These are phyloP conservation scores for Phytopythium chamaehyphon DNA, from an alignment of 352 stramenopile species.

Conservation along the genomic window DNA sequence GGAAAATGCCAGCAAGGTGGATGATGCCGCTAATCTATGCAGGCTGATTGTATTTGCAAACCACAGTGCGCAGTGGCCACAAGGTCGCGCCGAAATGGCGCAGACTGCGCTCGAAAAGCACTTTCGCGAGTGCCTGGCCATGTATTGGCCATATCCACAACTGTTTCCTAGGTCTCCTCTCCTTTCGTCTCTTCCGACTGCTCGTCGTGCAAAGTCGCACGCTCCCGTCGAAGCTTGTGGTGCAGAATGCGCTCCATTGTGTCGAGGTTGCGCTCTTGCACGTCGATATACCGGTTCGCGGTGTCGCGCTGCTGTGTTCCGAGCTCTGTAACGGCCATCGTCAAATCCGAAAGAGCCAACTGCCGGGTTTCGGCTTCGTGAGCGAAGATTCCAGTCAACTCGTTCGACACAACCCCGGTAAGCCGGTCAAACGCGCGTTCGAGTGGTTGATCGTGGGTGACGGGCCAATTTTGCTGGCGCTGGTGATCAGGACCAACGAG, in stretches of 20 bases:
- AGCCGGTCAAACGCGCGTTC: constrained; percentile 61
- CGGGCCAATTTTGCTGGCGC: constrained; percentile 34
- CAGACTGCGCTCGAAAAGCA: constrained; percentile 8
- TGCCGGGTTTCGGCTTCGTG: constrained; percentile 23
- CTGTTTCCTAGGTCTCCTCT: constrained; percentile 2
- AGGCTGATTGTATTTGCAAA: not conserved
- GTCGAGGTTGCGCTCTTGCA: constrained; percentile 68
- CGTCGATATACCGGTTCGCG: constrained; percentile 44
- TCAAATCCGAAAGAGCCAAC: constrained; percentile 30
- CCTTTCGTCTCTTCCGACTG: not conserved
- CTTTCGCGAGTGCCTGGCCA: constrained; percentile 9
- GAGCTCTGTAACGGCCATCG: constrained; percentile 48
- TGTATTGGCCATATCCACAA: not conserved
- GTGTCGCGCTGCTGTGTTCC: constrained; percentile 40
- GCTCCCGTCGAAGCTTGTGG: constrained; percentile 36
- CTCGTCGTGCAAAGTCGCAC: constrained; percentile 8
- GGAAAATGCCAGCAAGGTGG: no score
- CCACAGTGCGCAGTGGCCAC: not conserved
- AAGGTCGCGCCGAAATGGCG: not conserved
- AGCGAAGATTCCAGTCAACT: constrained; percentile 34
- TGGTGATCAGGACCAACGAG: constrained; percentile 24
- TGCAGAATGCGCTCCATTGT: constrained; percentile 60
- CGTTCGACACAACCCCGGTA: constrained; percentile 48
- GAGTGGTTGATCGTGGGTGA: constrained; percentile 57
- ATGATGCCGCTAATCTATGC: not conserved